These are phyloP conservation scores for Thecamonas trahens DNA, from an alignment of 78 protist species.

Conservation along the genomic window DNA sequence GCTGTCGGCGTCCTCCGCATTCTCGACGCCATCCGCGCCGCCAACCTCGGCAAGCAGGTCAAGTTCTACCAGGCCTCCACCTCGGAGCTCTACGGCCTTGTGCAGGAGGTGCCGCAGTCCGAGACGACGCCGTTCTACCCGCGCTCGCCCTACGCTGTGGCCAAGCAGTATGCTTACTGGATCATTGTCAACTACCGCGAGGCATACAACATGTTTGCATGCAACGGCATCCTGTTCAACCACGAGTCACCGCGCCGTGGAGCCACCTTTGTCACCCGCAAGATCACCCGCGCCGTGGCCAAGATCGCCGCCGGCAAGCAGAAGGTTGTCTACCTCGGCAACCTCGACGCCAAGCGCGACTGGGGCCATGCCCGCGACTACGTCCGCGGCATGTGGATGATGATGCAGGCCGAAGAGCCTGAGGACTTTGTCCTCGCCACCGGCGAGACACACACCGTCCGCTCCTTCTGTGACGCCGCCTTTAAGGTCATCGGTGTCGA, in stretches of 20 bases:
- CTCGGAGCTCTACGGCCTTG: slow-evolving; percentile 83
- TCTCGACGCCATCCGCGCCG: slow-evolving; percentile 83
- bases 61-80: slow-evolving; percentile 67
- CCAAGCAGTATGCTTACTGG: slow-evolving; percentile 93
- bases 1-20: slow-evolving; percentile 80
- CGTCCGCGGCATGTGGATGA: slow-evolving; percentile 79
- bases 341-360: slow-evolving; percentile 80
- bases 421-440: slow-evolving; percentile 86
- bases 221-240: slow-evolving; percentile 92
- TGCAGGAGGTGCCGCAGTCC: slow-evolving; percentile 71
- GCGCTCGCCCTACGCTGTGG: slow-evolving; percentile 86
- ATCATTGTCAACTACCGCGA: slow-evolving; percentile 87
- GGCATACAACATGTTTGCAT: slow-evolving; percentile 66
- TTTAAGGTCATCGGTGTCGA: slow-evolving; percentile 52
- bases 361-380: slow-evolving; percentile 87
- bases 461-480: slow-evolving; percentile 67
- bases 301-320: slow-evolving; percentile 52
- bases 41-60: slow-evolving; percentile 44
- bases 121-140: slow-evolving; percentile 95
- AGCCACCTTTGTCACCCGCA: slow-evolving; percentile 88
- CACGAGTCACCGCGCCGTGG: slow-evolving; percentile 78
- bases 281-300: slow-evolving; percentile 87
- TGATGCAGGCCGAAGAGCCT: slow-evolving; percentile 69
- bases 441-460: slow-evolving; percentile 75
- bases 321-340: slow-evolving; percentile 63